Evolutionary conservation across 2,329 filamentous ascomycete species (phyloP).

Genomic region (Diaporthe australafricana): DNA sequence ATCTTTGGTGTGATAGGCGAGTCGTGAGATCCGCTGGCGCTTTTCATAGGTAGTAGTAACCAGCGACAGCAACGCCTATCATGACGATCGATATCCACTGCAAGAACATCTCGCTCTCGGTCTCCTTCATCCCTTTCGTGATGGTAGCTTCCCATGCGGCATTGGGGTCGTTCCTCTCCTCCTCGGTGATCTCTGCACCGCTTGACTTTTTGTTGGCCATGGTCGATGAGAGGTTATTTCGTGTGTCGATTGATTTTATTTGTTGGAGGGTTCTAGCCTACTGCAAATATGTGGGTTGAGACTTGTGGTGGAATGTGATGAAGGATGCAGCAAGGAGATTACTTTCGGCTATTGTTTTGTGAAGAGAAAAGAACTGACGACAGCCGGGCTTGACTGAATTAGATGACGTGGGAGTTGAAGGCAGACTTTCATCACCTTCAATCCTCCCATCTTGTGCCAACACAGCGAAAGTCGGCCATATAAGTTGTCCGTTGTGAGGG

Average conservation of each 20-base stretch:
- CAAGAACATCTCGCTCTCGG: slow-evolving; percentile 35
- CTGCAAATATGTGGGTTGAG: not conserved
- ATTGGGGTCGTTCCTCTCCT: slow-evolving; percentile 26
- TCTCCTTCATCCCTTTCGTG: slow-evolving; percentile 37
- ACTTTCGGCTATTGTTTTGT: too few relatives aligned
- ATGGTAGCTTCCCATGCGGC: slow-evolving; percentile 36
- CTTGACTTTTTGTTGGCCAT: slow-evolving; percentile 29
- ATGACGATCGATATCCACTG: slow-evolving; percentile 35
- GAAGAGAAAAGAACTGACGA: not conserved
- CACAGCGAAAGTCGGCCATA: not conserved
- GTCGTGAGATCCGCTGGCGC: not conserved
- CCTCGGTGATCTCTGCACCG: slow-evolving; percentile 33
- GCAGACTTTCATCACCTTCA: not conserved
- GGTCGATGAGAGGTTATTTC: not conserved
- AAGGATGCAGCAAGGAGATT: not conserved
- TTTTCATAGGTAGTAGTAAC: slow-evolving; percentile 30
- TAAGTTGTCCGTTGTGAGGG: not conserved
- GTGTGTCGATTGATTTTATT: not conserved
- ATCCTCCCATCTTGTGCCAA: not conserved
- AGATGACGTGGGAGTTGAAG: too few relatives aligned
- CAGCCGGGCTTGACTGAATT: not conserved
- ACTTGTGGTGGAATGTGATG: not conserved
- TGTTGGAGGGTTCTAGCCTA: too few relatives aligned
- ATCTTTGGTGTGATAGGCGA: not conserved
- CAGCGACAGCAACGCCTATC: slow-evolving; percentile 32